Base-by-base conservation (phyloP, 2,329 filamentous ascomycete species). In the Simplicillium aogashimaense region DNA sequence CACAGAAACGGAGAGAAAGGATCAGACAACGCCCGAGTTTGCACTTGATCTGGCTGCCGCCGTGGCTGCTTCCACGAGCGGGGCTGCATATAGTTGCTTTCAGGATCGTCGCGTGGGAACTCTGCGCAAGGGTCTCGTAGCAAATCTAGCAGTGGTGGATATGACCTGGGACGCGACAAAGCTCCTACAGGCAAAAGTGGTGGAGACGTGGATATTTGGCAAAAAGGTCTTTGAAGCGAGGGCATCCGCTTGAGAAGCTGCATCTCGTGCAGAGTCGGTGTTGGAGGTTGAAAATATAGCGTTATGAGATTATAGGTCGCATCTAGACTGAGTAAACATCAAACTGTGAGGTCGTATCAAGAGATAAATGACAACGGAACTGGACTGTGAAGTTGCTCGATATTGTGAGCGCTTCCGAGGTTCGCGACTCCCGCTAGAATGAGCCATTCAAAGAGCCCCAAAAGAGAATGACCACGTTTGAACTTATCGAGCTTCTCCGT, bases 131-230 rank as follows among this genome's bases (percentile, higher is more conserved):
- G 75, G 74, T 0, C 67, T 69, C 57, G 53, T 63, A 45, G 76
- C 76, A 2, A 74, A 80, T 48, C 69, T 80, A 39, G 67, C 70
- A 3, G 49, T 59, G 4, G 49, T 60, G 3, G 58, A 63, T 35
- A 54, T 75, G 67, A 54, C 62, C 35, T 77, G 70, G 67, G 63
- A 69, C 28, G 58, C 63, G 12, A 59, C 60, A 18, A 63, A 55
- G 41, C 49, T 78, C 43, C 53, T 74, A 33, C 54, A 63, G 18
- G 68, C 69, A 0, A 59, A 52, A 39, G 59, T 76, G 1, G 46
- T 52, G 36, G 63, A 76, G 61, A 78, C 74, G 1, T 78, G 72
- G 72, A 71, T 69, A 44, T 58, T 50, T 3, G 73, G 74, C 0
- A 50, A 48, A 36, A 64, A 48, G 49, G 63, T 71, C 2, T 39